Base-by-base conservation (phyloP, 1,284 basidiomycete species). In the Coniferiporia weirii region DNA sequence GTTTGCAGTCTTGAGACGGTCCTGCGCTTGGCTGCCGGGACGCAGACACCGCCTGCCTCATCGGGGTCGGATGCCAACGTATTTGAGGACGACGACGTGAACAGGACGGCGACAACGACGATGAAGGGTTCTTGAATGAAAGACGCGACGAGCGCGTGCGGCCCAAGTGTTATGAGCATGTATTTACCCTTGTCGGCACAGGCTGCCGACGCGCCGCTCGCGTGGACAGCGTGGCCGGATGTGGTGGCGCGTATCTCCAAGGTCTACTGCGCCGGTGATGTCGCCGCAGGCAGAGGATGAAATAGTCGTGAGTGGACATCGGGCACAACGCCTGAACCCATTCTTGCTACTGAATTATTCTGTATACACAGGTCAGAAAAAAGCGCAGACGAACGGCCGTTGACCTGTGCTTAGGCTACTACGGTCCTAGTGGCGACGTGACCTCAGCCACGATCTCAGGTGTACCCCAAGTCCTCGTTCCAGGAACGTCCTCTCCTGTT, bases 361-460 rank as follows among this genome's bases (percentile, higher is more conserved):
- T 43, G 40, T 13, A n/a, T 54, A 27, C 27, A 17, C 27, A 52
- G 53, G 52, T 52, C n/a, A 60, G 47, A 36, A 56, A 36, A 32
- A 56, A 48, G 34, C 52, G 59, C 19, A 40, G 52, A 6, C 52
- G 52, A 3, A 22, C 43, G 13, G 46, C 51, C 10, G 43, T 60
- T 22, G 59, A 60, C 43, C 59, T 40, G 20, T 60, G 59, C 36
- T 48, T 60, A 17, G 54, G 59, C 43, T 56, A 52, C 27, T 56
- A 56, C 22, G 36, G 20, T 13, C 57, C n/a, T 19, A 40, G 22
- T 15, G 43, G 17, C 17, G 56, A 50, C 36, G 40, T 36, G 19
- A 17, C n/a, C 5, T 8, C 32, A 22, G 15, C 19, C 48, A 27
- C 20, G 32, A 22, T 5, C 12, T 13, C 4, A 5, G n/a, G 22